phyloP scores from a whole-genome alignment of 2,329 filamentous ascomycete genomes.

The Intubia oerlemansii region DNA sequence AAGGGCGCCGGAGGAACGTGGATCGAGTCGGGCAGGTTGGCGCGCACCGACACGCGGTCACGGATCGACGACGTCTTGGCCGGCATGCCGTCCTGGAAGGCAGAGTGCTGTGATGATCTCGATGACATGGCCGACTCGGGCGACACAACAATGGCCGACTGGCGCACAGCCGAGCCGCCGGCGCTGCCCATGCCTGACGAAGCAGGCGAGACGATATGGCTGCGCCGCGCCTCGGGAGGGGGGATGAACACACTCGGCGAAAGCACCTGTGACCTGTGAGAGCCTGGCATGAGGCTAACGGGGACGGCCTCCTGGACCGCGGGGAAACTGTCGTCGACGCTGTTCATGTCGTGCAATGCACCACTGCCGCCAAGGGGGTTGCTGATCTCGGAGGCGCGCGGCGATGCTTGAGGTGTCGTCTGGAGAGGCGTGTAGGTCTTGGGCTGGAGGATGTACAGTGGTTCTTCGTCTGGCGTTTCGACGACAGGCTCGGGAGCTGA shows the following conservation, averaged over 20 bases:
- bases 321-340: too few species aligned
- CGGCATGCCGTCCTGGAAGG: slow-evolving; percentile 1
- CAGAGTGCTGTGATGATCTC: neutral
- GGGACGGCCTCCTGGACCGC: too few species aligned
- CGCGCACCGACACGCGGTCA: slow-evolving; percentile 31
- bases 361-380: too few species aligned
- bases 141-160: slow-evolving; percentile 1
- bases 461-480: too few species aligned
- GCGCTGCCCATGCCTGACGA: too few species aligned
- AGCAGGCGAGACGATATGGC: too few species aligned
- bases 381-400: too few species aligned
- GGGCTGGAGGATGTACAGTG: slow-evolving; percentile 32
- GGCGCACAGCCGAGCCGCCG: neutral
- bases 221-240: slow-evolving; percentile 1
- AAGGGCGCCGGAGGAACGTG: slow-evolving; percentile 27
- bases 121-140: slow-evolving; percentile 3
- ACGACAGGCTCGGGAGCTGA: too few species aligned
- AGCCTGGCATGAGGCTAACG: too few species aligned
- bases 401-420: neutral
- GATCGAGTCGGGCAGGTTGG: slow-evolving; percentile 28
- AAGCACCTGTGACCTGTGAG: too few species aligned
- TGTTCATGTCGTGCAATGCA: too few species aligned
- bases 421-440: slow-evolving; percentile 32
- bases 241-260: slow-evolving; percentile 2
- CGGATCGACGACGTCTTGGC: slow-evolving; percentile 23